phyloP scores from a whole-genome alignment of 2,329 filamentous ascomycete species.

The Graphilbum ipis-grandicollis region DNA sequence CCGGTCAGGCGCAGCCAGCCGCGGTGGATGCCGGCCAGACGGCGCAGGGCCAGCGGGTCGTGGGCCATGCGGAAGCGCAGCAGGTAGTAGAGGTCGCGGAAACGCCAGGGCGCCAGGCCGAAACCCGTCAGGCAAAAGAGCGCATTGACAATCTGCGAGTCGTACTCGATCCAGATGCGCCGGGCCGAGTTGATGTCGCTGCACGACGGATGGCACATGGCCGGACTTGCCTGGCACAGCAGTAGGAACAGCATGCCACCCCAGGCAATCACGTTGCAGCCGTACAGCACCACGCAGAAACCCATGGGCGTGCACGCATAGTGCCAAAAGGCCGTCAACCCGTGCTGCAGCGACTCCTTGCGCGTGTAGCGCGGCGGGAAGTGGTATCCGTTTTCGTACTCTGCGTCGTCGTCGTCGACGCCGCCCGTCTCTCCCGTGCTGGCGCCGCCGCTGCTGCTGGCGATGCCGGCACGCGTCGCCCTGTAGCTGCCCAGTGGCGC shows the following conservation, averaged over 20 bases:
- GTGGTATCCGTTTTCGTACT: conserved; percentile 47
- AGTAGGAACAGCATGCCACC: conserved; percentile 82
- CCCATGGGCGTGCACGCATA: conserved; percentile 62
- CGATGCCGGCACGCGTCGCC: background rate
- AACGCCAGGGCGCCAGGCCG: conserved; percentile 69
- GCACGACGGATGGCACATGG: conserved; percentile 56
- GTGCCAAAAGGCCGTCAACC: conserved; percentile 45
- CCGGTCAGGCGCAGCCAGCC: conserved; percentile 60
- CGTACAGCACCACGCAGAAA: conserved; percentile 62
- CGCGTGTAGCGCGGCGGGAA: conserved; percentile 45
- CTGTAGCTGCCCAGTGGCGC: too few species aligned
- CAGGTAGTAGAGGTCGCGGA: conserved; percentile 62
- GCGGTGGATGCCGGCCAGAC: conserved; percentile 56
- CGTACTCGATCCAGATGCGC: conserved; percentile 71
- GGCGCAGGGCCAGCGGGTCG: conserved; percentile 39
- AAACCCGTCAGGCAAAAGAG: conserved; percentile 81
- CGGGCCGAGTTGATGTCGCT: conserved; percentile 58
- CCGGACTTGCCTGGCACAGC: conserved; percentile 55
- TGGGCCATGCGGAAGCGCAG: conserved; percentile 41
- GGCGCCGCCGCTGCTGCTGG: background rate
- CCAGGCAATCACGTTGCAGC: conserved; percentile 73
- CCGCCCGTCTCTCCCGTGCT: background rate
- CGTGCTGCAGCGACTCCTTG: conserved; percentile 39
- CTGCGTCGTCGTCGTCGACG: conserved; percentile 6
- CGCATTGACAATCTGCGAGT: conserved; percentile 67